Evolutionary conservation across 495 filamentous ascomycete genomes (phyloP).

Genomic region (Venustampulla echinocandica): DNA sequence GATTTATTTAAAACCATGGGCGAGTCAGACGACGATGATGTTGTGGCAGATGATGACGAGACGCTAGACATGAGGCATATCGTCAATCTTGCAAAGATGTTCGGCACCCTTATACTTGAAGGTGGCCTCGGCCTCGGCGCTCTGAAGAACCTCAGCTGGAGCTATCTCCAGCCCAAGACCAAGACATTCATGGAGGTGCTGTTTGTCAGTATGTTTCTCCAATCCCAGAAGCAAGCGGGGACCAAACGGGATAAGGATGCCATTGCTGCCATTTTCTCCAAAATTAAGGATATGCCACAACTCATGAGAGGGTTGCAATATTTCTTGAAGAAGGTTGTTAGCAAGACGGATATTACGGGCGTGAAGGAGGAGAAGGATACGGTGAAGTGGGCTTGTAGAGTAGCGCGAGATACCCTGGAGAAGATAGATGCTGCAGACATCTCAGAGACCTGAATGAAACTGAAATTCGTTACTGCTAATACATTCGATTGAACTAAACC

Average conservation of each 20-base stretch:
- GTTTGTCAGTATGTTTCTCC: conserved; percentile 63
- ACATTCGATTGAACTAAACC: no score
- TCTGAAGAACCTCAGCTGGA: conserved; percentile 69
- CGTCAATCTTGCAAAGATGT: conserved; percentile 88
- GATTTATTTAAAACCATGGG: conserved; percentile 81
- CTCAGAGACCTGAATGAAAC: conserved; percentile 16
- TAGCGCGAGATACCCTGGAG: conserved; percentile 51
- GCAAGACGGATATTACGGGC: conserved; percentile 61
- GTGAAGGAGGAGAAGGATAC: conserved; percentile 49
- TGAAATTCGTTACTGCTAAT: no score
- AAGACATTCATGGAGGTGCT: conserved; percentile 71
- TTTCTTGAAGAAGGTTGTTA: conserved; percentile 69
- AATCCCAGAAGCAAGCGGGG: conserved; percentile 32
- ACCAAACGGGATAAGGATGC: conserved; percentile 39
- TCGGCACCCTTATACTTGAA: conserved; percentile 61
- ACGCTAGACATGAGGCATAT: conserved; percentile 53
- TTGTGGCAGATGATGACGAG: conserved; percentile 41
- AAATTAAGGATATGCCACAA: conserved; percentile 48
- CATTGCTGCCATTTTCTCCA: conserved; percentile 57
- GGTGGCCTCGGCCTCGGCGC: conserved; percentile 53
- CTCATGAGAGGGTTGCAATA: conserved; percentile 64
- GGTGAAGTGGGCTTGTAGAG: conserved; percentile 63
- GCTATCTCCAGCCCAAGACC: conserved; percentile 67
- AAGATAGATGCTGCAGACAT: conserved; percentile 32
- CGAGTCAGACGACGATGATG: conserved; percentile 55